Base-by-base conservation (phyloP, 2,329 filamentous ascomycete genomes). In the Neonectria neomacrospora region DNA sequence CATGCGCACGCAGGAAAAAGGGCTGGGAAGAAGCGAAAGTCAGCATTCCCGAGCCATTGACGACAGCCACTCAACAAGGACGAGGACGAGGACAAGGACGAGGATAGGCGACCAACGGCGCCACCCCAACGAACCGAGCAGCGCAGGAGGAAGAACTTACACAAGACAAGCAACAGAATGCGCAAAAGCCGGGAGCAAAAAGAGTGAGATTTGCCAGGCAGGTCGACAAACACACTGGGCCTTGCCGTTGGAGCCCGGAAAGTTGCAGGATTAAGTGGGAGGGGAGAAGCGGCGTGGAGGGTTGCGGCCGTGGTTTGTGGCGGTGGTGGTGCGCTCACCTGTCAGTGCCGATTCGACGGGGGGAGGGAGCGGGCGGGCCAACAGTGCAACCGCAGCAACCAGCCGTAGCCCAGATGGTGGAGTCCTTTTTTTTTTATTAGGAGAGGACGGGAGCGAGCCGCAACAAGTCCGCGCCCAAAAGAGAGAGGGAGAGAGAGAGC, bases 371-470 rank as follows among this genome's bases (percentile, higher is more conserved):
- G 55, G 62, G 61, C 44, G 64, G 69, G 67, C 62, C 67, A 73
- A 68, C 58, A 50, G 50, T 63, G 71, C 71, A 70, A 70, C 68
- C 71, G 65, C 68, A 73, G 71, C 71, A 73, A 73, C 71, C 67
- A 56, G 50, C 56, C 55, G 47, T 56, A 54, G 39, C 50, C 48
- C 18, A 54, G 57, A 48, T 58, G 60, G 60, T 63, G 60, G 60
- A 63, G 54, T 37, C 34, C 12, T n/a, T 16, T 37, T 7, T 16
- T 26, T 26, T 26, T 6, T 6, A 3, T 26, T 26, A 18, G 7
- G 37, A 10, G 37, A 20, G 48, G 54, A 42, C 52, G 47, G 56
- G 56, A 59, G 50, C 56, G 56, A 59, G 56, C 56, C 56, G 56
- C 56, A 50, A 48, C 45, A 32, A 34, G 28, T 50, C 47, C 47